Evolutionary conservation across 1,284 basidiomycete species (phyloP), one percentile per base, ranked within the genome.

Genomic region (Moesziomyces aphidis): DNA sequence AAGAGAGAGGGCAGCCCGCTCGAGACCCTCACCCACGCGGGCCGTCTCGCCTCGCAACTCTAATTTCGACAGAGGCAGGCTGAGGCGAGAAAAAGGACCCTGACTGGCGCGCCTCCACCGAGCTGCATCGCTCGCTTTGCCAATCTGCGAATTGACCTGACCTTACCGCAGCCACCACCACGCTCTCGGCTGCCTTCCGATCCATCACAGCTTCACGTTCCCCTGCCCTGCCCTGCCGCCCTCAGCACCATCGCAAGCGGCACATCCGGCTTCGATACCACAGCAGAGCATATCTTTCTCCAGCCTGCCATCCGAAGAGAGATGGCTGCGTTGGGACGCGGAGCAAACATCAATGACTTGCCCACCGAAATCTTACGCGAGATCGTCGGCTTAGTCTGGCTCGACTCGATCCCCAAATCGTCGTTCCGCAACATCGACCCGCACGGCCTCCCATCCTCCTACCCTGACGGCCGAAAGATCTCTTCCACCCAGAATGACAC

Each of bases 361-460:
- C 76, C 78, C 22, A 71, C 72, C n/a, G 78, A 80, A 42, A 80
- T 80, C 55, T 63, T 78, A 5, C 70, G 74, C 51, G 76, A 77
- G 51, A 70, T 80, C 24, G 73, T 77, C 49, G 74, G 74, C 58
- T 61, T 78, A 58, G 71, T 80, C 22, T 81, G 79, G 62, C 70
- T 80, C 42, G 78, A 74, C 55, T 72, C 76, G 13, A 76, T 84
- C 23, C 82, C 82, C 9, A 73, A 80, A 44, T 72, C 76, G 17
- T 65, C 74, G 15, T 77, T 80, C 11, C 80, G 80, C 44, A 79
- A 74, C 58, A 68, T 84, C 11, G 82, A 84, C 50, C 80, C 80
- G 3, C 74, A 78, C 48, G 75, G 71, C 36, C 65, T 84, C 13
- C 82, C 82, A 1, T 82, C 80, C 5, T 73, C 80, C 2, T 76